Base-by-base conservation (phyloP, 139 green algal genomes). In the Haematococcus lacustris region DNA sequence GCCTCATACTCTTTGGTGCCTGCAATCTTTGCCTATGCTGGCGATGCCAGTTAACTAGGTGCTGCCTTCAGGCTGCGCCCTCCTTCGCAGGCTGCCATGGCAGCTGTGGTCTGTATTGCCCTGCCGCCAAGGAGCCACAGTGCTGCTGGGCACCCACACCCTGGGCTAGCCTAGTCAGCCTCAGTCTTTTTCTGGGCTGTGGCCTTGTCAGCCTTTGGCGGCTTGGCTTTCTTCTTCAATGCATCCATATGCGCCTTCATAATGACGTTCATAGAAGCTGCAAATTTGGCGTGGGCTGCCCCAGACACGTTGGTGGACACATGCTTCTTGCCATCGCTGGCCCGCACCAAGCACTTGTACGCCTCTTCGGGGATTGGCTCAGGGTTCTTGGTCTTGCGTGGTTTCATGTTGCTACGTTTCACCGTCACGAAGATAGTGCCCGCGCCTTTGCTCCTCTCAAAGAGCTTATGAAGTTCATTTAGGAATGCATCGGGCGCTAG, bases 321-420 rank as follows among this genome's bases (percentile, higher is more conserved):
- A 74, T 96, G 94, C 51, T 75, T 83, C 66, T 94, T 94, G 72
- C 89, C 89, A 51, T 96, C 89, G 21, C 83, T 89, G 6, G 86
- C 91, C 0, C 91, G 75, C 28, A 96, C 77, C 5, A 96, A 70
- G 63, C 89, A 94, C 26, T 74, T 70, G 76, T 87, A 90, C 2
- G 86, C 80, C 47, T 73, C 73, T 39, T 43, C 38, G 57, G 82
- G 71, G 51, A 43, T 25, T 21, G 82, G 38, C 0, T 66, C 67
- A n/a, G n/a, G n/a, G 33, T 83, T 75, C 38, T 70, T 76, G 28
- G 57, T 71, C 28, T 80, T 84, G 6, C 75, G 70, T 1, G 81
- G 73, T 71, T 87, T 84, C 62, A 84, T 60, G 39, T 83, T 84
- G n/a, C 79, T 86, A 23, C 83, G 74, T 73, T 96, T 96, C 75